Evolutionary conservation across 2,329 filamentous ascomycete species (phyloP).

Genomic region (Colletotrichum eremochloae): DNA sequence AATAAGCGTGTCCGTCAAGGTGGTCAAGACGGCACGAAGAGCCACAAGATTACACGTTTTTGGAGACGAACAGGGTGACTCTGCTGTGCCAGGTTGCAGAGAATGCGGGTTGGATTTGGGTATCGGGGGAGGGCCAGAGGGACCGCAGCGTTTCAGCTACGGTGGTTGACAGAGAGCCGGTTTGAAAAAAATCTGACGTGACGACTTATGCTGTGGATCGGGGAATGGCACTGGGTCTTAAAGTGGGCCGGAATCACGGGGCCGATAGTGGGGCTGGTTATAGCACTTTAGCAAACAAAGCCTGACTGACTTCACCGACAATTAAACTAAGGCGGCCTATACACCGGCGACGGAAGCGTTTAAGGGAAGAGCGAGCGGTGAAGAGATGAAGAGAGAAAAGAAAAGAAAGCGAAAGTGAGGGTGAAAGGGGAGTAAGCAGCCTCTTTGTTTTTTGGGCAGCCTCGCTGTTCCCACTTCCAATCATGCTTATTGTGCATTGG

Average conservation of each 20-base stretch:
- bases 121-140: not conserved
- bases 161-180: constrained; percentile 37
- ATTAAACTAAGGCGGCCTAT: not conserved
- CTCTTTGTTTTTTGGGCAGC: not conserved
- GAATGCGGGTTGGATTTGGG: constrained; percentile 2
- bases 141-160: constrained; percentile 33
- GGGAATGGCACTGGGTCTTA: not conserved
- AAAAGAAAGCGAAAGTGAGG: not conserved
- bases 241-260: constrained; percentile 9
- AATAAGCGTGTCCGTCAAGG: not conserved
- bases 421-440: too few relatives aligned
- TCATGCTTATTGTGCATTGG: not conserved
- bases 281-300: not conserved
- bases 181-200: constrained; percentile 36
- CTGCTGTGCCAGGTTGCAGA: constrained; percentile 27
- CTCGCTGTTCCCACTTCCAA: too few relatives aligned
- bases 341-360: not conserved
- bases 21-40: not conserved
- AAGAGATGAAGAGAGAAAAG: not conserved
- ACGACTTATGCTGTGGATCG: constrained; percentile 21
- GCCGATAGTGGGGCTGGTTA: constrained; percentile 1
- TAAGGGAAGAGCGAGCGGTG: not conserved
- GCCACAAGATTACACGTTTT: constrained; percentile 12
- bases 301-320: too few relatives aligned
- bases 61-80: not conserved